Evolutionary conservation across 129 eudicot genomes (phyloP), one percentile per base, ranked within the genome.

Genomic region (Silybum marianum): DNA sequence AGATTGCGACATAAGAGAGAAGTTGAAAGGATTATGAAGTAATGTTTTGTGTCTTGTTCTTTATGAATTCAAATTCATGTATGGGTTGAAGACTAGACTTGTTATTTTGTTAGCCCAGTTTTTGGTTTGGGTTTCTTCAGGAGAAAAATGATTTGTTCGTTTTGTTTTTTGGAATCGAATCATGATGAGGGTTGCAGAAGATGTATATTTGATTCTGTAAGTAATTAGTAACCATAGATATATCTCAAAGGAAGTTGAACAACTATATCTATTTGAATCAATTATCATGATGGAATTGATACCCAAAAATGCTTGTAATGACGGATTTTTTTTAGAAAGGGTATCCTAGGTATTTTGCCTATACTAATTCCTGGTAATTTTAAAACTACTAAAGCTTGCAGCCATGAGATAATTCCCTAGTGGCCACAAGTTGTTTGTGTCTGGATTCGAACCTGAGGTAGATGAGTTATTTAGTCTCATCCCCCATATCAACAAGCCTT

Each of bases 1-100:
- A 95, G 83, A 74, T 90, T 21, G 97, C 98, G 54, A 89, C 97
- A 18, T 90, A 76, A 86, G 26, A 48, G 42, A 23, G 18, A 51
- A 38, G 44, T 32, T 38, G 19, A 60, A 46, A 73, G 71, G 62
- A 39, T 26, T 10, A 58, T 78, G 86, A 30, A 42, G 67, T 42
- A 71, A 30, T 69, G 54, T 11, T 66, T 40, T 38, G 60, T 62
- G 63, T 77, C 62, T 82, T 51, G 83, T 14, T 74, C 21, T 42
- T 44, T 46, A 76, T 28, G 40, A 28, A 34, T 78, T 62, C 16
- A 62, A 78, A 34, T 80, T 80, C 77, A 16, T 2, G 16, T 3
- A 71, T 83, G 74, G 78, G 40, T 71, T 83, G 69, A 77, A 72
- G 72, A 71, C 63, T 82, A 36, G 78, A 40, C 21, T 51, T 51